Evolutionary conservation across 495 filamentous ascomycete genomes (phyloP), one percentile per base, ranked within the genome.

Genomic region (Trichoderma virens): DNA sequence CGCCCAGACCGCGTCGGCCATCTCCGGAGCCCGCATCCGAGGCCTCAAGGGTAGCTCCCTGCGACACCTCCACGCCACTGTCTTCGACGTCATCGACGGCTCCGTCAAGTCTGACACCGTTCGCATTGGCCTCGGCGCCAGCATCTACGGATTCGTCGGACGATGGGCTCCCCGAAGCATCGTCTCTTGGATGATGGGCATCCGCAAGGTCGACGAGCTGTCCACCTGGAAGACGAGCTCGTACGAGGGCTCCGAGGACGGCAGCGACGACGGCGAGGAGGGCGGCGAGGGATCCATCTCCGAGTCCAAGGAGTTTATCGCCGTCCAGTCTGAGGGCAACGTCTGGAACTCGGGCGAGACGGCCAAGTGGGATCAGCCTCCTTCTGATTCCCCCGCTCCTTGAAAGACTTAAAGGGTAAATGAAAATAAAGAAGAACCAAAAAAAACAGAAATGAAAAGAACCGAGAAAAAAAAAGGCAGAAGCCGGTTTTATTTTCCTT

Each of bases 121-220:
- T 65, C 85, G 90, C 41, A 88, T 95, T 18, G 94, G 94, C 9
- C 80, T 90, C 59, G 95, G 94, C 5, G 90, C 90, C 14, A 72
- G 85, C 59, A 79, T 89, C 0, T 98, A 98, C 74, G 88, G 88
- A n/a, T 76, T 96, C 38, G 87, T 98, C 1, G 95, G 94, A 2
- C 81, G 83, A 18, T 95, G 88, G 87, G 82, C 87, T n/a, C 94
- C 94, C 11, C 78, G 82, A 20, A 83, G 86, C 7, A 54, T 97
- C 32, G 90, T 97, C 27, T 85, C 83, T 20, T 91, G 90, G 88
- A 97, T 98, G 90, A 85, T 97, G 82, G 90, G 92, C 1, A 82
- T 90, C 35, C 76, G 83, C 45, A 77, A 76, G 60, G 83, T 83
- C 5, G 77, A 78, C 62, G 70, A 80, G 69, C 70, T 82, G 56